These are phyloP conservation scores for Podospora pseudopauciseta DNA, from an alignment of 495 filamentous ascomycete species.

Conservation along the genomic window DNA sequence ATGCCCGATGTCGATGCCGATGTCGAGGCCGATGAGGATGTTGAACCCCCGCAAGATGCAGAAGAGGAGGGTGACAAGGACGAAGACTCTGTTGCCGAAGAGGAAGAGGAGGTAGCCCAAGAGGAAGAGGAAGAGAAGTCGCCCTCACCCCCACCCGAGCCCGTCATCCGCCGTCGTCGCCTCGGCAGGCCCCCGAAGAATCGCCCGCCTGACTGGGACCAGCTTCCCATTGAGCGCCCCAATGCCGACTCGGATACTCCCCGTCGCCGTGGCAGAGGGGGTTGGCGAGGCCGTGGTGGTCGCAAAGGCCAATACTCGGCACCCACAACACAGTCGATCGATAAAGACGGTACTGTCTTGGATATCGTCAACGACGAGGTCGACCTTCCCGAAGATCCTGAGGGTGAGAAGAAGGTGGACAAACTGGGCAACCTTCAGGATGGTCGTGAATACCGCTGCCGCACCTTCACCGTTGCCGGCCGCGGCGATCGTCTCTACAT, in stretches of 20 bases:
- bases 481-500: constrained; percentile 90
- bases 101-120: constrained; percentile 35
- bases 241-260: constrained; percentile 51
- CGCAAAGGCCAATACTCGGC: constrained; percentile 73
- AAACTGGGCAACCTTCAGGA: constrained; percentile 75
- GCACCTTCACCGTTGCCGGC: constrained; percentile 83
- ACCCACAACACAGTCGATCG: constrained; percentile 68
- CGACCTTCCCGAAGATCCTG: constrained; percentile 76
- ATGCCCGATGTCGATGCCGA: constrained; percentile 44
- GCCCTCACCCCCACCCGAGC: constrained; percentile 56
- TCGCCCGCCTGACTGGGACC: constrained; percentile 70
- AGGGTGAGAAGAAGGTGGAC: constrained; percentile 91
- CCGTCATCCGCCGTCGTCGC: constrained; percentile 64
- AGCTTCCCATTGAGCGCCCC: constrained; percentile 53
- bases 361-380: constrained; percentile 91
- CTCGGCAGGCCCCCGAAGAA: constrained; percentile 85
- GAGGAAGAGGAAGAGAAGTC: constrained; percentile 47
- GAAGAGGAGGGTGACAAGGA: constrained; percentile 33
- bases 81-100: constrained; percentile 41
- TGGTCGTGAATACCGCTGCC: constrained; percentile 86
- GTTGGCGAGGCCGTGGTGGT: constrained; percentile 63
- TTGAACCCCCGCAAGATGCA: constrained; percentile 35
- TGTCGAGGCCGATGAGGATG: constrained; percentile 33
- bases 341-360: constrained; percentile 92
- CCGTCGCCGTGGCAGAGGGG: constrained; percentile 65